phyloP scores from a whole-genome alignment of 208 protist species.

The Strigomonas galati region DNA sequence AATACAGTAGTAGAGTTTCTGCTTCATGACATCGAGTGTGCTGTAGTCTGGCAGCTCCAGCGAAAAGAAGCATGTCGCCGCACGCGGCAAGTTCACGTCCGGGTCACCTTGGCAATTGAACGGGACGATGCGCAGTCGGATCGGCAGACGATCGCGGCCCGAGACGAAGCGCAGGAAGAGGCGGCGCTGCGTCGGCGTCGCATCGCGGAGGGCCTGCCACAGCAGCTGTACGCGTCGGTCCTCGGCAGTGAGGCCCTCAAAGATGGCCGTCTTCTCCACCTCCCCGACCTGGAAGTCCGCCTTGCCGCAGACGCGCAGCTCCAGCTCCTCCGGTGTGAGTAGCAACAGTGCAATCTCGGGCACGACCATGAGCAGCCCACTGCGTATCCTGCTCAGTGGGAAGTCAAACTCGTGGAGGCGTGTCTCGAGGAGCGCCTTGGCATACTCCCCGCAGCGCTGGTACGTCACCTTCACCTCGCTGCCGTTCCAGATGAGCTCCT shows the following conservation, averaged over 20 bases:
- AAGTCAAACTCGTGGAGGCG: conserved; percentile 81
- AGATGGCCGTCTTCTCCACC: conserved; percentile 73
- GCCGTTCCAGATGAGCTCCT: conserved; percentile 76
- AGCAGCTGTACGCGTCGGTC: conserved; percentile 86
- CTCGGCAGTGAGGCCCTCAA: conserved; percentile 79
- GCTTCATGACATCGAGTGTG: conserved; percentile 89
- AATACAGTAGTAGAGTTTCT: conserved; percentile 95
- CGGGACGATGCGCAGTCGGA: conserved; percentile 79
- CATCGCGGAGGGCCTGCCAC: conserved; percentile 86
- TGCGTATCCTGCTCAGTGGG: conserved; percentile 74
- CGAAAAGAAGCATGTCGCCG: conserved; percentile 96
- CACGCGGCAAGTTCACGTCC: conserved; percentile 85
- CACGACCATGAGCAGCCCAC: conserved; percentile 85
- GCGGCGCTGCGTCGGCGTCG: conserved; percentile 76
- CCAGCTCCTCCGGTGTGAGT: conserved; percentile 84
- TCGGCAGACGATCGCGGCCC: conserved; percentile 84
- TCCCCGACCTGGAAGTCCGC: conserved; percentile 86
- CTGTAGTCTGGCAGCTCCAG: conserved; percentile 95
- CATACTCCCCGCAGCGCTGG: conserved; percentile 74
- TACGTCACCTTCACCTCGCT: conserved; percentile 63
- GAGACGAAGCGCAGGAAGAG: conserved; percentile 92
- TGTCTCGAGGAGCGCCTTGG: conserved; percentile 51
- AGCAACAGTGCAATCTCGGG: conserved; percentile 81
- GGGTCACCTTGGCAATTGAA: conserved; percentile 69
- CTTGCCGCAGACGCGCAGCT: conserved; percentile 87